These are phyloP conservation scores for Yamadazyma atmosphaerica DNA, from an alignment of 1,139 yeast species.

Conservation along the genomic window DNA sequence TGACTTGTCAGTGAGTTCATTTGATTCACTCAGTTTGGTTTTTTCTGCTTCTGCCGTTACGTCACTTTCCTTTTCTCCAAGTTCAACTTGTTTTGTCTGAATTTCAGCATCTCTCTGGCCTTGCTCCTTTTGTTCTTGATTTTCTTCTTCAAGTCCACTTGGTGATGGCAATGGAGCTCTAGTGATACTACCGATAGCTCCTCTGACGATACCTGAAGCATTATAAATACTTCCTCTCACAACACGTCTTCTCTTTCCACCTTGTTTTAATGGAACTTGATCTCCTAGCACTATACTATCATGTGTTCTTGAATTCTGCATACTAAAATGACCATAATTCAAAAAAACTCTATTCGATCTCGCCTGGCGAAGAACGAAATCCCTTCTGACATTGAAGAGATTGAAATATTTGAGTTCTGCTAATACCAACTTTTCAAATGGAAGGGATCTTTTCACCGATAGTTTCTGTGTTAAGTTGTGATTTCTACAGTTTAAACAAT, in stretches of 20 bases:
- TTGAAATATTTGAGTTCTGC: background rate
- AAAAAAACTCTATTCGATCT: background rate
- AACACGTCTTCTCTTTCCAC: background rate
- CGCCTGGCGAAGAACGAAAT: background rate
- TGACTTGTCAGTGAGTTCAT: too few relatives aligned
- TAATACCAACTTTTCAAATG: conserved; percentile 2
- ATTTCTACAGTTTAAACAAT: conserved; percentile 15
- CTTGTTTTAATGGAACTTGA: conserved; percentile 5
- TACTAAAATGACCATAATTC: background rate
- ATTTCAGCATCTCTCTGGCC: background rate
- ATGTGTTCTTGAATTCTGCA: background rate
- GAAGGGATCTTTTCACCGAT: conserved; percentile 11
- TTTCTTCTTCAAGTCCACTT: background rate
- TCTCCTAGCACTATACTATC: conserved; percentile 9
- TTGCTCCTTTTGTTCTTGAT: too few relatives aligned
- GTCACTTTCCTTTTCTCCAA: too few relatives aligned
- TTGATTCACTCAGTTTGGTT: too few relatives aligned
- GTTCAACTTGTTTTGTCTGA: too few relatives aligned
- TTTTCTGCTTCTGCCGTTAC: too few relatives aligned
- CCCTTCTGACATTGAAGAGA: conserved; percentile 4
- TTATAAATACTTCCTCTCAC: too few relatives aligned
- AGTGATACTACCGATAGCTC: background rate
- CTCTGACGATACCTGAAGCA: too few relatives aligned
- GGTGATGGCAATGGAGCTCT: background rate
- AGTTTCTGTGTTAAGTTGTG: conserved; percentile 15